These are phyloP conservation scores for Podaxis sp. DNA, from an alignment of 768 basidiomycete species.

Conservation along the genomic window DNA sequence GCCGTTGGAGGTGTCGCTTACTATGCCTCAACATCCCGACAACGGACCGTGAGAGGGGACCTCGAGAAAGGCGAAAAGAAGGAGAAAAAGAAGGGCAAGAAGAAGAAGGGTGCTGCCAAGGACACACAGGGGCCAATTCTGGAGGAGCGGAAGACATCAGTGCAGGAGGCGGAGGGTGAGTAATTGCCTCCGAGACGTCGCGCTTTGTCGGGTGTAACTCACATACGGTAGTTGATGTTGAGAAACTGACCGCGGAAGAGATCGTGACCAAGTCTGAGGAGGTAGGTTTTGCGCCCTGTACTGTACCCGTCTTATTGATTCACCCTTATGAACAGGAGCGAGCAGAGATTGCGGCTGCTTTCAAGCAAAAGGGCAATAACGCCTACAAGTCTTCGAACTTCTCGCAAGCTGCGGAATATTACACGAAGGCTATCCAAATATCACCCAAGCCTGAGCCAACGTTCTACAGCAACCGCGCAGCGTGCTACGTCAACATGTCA, in stretches of 20 bases:
- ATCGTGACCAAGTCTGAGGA: constrained; percentile 54
- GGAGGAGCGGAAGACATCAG: constrained; percentile 59
- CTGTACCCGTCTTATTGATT: constrained; percentile 4
- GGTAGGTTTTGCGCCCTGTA: constrained; percentile 32
- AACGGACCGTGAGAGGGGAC: constrained; percentile 27
- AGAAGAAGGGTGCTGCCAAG: constrained; percentile 54
- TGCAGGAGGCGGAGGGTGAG: constrained; percentile 29
- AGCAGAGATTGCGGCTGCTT: constrained; percentile 50
- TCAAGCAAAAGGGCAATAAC: constrained; percentile 69
- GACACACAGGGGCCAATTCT: constrained; percentile 71
- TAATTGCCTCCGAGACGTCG: neutral
- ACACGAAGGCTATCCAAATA: constrained; percentile 72
- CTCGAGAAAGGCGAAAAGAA: constrained; percentile 42
- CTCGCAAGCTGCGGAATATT: constrained; percentile 53
- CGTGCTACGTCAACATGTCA: constrained; percentile 90
- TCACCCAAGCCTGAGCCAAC: constrained; percentile 83
- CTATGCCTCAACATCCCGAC: constrained; percentile 57
- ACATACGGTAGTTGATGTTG: constrained; percentile 27
- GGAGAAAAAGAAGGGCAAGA: constrained; percentile 42
- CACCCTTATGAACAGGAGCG: constrained; percentile 47
- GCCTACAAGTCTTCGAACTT: constrained; percentile 65
- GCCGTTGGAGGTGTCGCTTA: constrained; percentile 76
- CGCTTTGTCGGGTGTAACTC: neutral
- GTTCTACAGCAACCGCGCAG: constrained; percentile 95
- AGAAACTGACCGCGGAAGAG: constrained; percentile 47